Percentiles rank a stretch among this genome's conserved stretches.
Evolutionary conservation across 2,329 filamentous ascomycete genomes (phyloP).

Genomic region (Biscogniauxia marginata): DNA sequence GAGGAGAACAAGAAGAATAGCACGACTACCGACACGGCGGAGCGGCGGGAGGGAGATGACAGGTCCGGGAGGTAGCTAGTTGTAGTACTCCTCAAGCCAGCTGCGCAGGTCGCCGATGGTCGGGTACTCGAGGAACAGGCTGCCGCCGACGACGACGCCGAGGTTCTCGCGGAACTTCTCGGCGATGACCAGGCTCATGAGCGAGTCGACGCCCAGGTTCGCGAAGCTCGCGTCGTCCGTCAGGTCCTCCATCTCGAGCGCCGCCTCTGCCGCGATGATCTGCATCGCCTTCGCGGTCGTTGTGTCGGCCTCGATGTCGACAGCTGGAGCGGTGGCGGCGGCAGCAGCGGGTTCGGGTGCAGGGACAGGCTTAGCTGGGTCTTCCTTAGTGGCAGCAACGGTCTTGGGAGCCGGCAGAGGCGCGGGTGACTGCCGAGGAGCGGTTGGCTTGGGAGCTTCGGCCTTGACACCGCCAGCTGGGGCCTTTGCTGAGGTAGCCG

Average conservation of each 20-base stretch:
- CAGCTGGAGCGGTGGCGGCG: not conserved
- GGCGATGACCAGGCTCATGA: slow-evolving; percentile 37
- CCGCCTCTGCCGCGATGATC: slow-evolving; percentile 55
- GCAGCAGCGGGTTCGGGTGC: not conserved
- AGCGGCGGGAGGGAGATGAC: no score
- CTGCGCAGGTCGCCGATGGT: slow-evolving; percentile 32
- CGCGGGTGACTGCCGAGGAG: not conserved
- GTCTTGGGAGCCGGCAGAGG: not conserved
- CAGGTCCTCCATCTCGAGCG: slow-evolving; percentile 50
- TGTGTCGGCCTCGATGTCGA: slow-evolving; percentile 31
- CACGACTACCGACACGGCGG: no score
- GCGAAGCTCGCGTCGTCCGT: slow-evolving; percentile 34
- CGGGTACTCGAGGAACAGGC: slow-evolving; percentile 36
- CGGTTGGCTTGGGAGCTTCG: no score
- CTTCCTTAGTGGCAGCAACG: no score
- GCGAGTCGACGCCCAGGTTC: slow-evolving; percentile 37
- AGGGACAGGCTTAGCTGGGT: no score
- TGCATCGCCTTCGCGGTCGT: slow-evolving; percentile 27
- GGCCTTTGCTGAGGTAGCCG: no score
- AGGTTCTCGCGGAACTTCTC: slow-evolving; percentile 34
- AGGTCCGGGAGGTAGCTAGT: no score
- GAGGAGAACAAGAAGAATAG: not conserved
- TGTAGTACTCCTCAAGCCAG: slow-evolving; percentile 30
- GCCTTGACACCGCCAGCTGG: no score
- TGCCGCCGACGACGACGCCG: slow-evolving; percentile 25